Percentiles rank a stretch among this genome's conserved stretches.
Conservation (phyloP, 2,329 filamentous ascomycete species). For the Neoscytalidium dimidiatum region DNA sequence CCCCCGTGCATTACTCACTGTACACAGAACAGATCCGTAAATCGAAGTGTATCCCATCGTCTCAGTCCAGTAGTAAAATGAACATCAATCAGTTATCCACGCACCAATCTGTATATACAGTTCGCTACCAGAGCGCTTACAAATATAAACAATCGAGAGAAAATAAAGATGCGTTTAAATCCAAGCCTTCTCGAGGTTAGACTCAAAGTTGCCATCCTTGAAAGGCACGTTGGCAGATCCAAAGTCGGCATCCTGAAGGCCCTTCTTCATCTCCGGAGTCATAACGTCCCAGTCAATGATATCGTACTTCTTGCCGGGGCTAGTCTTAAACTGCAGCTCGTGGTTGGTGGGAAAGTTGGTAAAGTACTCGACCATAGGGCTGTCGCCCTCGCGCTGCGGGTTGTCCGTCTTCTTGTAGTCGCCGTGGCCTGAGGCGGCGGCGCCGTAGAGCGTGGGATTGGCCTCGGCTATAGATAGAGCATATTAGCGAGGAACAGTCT, state of each 20-base stretch:
- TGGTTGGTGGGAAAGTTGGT: constrained; percentile 38
- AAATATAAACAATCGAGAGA: too few species aligned
- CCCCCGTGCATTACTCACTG: too few species aligned
- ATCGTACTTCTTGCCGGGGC: not conserved
- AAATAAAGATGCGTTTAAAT: too few species aligned
- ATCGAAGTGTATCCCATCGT: too few species aligned
- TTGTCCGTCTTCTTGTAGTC: constrained; percentile 32
- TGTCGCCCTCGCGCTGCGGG: constrained; percentile 25
- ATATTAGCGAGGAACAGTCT: too few species aligned
- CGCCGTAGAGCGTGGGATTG: constrained; percentile 36
- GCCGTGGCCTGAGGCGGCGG: constrained; percentile 43
- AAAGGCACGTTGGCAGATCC: constrained; percentile 47
- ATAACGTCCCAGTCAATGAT: constrained; percentile 51
- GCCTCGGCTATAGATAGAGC: constrained; percentile 18
- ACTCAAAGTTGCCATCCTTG: constrained; percentile 30
- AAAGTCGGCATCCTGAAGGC: constrained; percentile 43
- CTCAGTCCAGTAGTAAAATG: too few species aligned
- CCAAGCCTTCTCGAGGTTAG: constrained; percentile 20
- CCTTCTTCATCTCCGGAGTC: constrained; percentile 35
- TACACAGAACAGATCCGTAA: too few species aligned
- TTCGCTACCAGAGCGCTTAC: too few species aligned
- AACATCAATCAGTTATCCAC: too few species aligned
- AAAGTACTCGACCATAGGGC: constrained; percentile 37
- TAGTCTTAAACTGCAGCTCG: constrained; percentile 27
- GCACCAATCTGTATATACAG: too few species aligned